A percentile compares a stretch with the other conserved stretches of the same genome.
phyloP scores from a whole-genome alignment of 2,329 filamentous ascomycete species.

The Dothiorella sarmentorum region DNA sequence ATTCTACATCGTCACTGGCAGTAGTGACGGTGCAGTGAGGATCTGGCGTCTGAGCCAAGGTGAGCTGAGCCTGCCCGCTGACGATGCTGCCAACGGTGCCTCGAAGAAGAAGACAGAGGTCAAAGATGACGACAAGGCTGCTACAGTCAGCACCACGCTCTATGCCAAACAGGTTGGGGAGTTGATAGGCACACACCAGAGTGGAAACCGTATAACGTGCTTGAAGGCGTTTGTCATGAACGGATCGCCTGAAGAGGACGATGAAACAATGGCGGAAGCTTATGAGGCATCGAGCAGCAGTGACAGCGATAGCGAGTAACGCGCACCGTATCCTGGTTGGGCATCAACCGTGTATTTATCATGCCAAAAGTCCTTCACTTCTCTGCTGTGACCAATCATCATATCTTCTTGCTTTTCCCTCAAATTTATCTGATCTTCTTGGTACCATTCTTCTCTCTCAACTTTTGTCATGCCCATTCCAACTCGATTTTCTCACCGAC shows the following conservation, averaged over 20 bases:
- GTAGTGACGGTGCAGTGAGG: constrained; percentile 82
- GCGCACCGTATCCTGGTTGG: neutral
- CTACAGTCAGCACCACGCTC: constrained; percentile 2
- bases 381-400: neutral
- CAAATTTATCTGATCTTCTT: neutral
- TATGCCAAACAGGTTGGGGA: constrained; percentile 53
- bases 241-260: constrained; percentile 30
- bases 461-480: neutral
- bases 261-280: constrained; percentile 24
- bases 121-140: constrained; percentile 16
- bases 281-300: constrained; percentile 16
- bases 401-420: neutral
- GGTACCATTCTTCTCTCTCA: neutral
- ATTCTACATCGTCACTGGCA: constrained; percentile 64
- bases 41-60: constrained; percentile 61
- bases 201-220: constrained; percentile 85
- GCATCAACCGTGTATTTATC: neutral
- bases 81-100: constrained; percentile 20
- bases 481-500: constrained; percentile 49
- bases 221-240: constrained; percentile 83
- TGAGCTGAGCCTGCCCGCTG: constrained; percentile 25
- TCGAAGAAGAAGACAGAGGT: neutral
- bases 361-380: neutral
- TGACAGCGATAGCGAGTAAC: constrained; percentile 21
- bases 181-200: constrained; percentile 75